These are phyloP conservation scores for Hydnomerulius pinastri DNA, from an alignment of 768 basidiomycete species.

Conservation along the genomic window DNA sequence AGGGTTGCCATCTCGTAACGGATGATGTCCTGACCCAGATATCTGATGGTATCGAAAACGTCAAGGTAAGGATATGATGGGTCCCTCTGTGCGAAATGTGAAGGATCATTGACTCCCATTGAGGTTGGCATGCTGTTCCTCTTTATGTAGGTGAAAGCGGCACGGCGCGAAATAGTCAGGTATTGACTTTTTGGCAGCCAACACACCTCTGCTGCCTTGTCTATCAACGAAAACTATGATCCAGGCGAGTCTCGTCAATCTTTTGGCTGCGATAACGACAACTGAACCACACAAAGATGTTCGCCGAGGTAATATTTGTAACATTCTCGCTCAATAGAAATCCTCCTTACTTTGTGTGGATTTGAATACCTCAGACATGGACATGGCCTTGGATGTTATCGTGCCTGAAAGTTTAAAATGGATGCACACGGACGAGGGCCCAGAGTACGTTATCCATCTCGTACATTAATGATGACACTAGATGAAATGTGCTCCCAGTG, in stretches of 20 bases:
- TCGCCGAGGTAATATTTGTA: slow-evolving; percentile 40
- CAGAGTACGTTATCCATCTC: slow-evolving; percentile 60
- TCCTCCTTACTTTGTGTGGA: too few species aligned
- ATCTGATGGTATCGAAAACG: slow-evolving; percentile 62
- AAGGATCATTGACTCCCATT: neutral
- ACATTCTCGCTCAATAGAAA: neutral
- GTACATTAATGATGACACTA: slow-evolving; percentile 4
- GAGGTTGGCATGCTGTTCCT: slow-evolving; percentile 88
- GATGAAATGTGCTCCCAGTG: slow-evolving; percentile 43
- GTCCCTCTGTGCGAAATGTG: neutral
- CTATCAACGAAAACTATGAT: slow-evolving; percentile 91
- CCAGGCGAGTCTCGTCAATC: slow-evolving; percentile 46
- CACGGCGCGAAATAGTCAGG: neutral
- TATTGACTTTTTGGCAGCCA: slow-evolving; percentile 45
- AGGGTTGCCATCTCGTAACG: slow-evolving; percentile 85
- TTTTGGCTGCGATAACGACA: slow-evolving; percentile 8
- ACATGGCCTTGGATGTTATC: slow-evolving; percentile 88
- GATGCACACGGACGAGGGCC: slow-evolving; percentile 90
- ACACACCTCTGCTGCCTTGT: slow-evolving; percentile 79
- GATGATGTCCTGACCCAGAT: slow-evolving; percentile 71
- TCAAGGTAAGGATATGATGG: slow-evolving; percentile 49
- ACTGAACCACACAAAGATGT: slow-evolving; percentile 34
- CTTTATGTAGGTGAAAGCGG: slow-evolving; percentile 63
- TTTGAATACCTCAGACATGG: slow-evolving; percentile 78
- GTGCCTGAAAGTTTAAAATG: slow-evolving; percentile 84